Evolutionary conservation across 2,329 filamentous ascomycete genomes (phyloP).

Genomic region (Sporothrix protearum): DNA sequence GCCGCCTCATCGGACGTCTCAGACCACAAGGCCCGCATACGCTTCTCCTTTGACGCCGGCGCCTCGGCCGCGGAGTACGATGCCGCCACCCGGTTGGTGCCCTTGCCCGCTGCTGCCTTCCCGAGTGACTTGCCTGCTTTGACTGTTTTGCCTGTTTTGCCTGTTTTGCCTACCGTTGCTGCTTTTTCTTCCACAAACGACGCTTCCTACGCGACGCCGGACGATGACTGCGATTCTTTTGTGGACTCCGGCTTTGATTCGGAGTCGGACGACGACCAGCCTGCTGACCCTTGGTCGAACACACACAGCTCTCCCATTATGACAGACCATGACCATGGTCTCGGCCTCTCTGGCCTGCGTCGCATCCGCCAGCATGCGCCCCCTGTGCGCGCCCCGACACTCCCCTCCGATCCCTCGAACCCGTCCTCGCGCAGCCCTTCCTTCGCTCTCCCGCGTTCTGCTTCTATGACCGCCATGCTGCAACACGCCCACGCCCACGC

Average conservation of each 20-base stretch:
- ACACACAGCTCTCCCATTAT: conserved; percentile 70
- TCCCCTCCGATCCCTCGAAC: conserved; percentile 61
- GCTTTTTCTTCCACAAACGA: neutral
- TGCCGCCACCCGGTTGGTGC: conserved; percentile 66
- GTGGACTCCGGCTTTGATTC: neutral
- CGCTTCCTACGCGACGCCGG: neutral
- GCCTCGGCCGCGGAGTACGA: conserved; percentile 62
- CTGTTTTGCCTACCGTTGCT: neutral
- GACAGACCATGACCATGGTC: conserved; percentile 80
- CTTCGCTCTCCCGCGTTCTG: conserved; percentile 59
- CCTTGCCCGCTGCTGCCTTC: neutral
- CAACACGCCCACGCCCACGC: conserved; percentile 47
- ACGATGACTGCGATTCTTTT: neutral
- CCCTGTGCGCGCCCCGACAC: conserved; percentile 60
- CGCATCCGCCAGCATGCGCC: conserved; percentile 83
- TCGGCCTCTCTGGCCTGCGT: conserved; percentile 80
- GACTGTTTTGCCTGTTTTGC: neutral
- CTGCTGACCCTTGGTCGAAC: conserved; percentile 19
- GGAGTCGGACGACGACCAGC: neutral
- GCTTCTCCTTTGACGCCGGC: conserved; percentile 74
- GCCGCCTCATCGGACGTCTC: conserved; percentile 44
- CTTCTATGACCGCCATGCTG: conserved; percentile 66
- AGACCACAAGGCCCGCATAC: conserved; percentile 57
- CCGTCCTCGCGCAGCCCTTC: conserved; percentile 62
- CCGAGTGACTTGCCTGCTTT: neutral